Base-by-base conservation (phyloP, 2,329 filamentous ascomycete genomes). In the Fusarium lyarnte region DNA sequence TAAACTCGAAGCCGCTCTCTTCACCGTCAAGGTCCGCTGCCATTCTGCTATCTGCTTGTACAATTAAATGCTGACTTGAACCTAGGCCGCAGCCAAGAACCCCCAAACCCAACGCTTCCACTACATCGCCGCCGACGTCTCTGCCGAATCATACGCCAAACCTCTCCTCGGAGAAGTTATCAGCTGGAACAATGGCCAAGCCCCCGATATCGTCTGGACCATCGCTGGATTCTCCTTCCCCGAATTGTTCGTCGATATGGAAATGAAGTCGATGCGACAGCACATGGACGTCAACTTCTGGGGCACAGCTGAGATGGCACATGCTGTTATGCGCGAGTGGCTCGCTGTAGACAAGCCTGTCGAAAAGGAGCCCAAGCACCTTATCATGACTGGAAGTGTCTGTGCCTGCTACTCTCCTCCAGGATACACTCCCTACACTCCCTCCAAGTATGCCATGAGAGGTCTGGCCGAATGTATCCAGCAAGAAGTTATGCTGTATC, bases 221-320 rank as follows among this genome's bases (percentile, higher is more conserved):
- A 88, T 94, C 55, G 95, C 95, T 6, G 95, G 95, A 67, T 86
- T 89, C 72, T 89, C 93, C 10, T 87, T 85, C 21, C 95, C 95
- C 0, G 87, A 89, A 39, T 91, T 97, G 69, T 97, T 95, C 84
- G 81, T 93, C 73, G 93, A 97, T 69, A 90, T 90, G 42, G 87
- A 92, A 13, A 84, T 93, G 58, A 84, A 90, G 12, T 88, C 87
- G 16, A 84, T 94, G 73, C 88, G 92, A 45, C 85, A 87, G 72
- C 94, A 97, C 81, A 97, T 97, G 94, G 94, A 97, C 78, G 89
- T 95, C 75, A 95, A 98, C 83, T 98, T 94, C 84, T 97, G 92
- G 87, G 93, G 94, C 53, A 90, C 91, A 35, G 92, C 92, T 43
- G 96, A 97, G 80, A 93, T 97, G 83, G 92, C 94, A 41, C 94